Evolutionary conservation across 78 protist genomes (phyloP), one percentile per base, ranked within the genome.

Genomic region (Parvularia atlantis): DNA sequence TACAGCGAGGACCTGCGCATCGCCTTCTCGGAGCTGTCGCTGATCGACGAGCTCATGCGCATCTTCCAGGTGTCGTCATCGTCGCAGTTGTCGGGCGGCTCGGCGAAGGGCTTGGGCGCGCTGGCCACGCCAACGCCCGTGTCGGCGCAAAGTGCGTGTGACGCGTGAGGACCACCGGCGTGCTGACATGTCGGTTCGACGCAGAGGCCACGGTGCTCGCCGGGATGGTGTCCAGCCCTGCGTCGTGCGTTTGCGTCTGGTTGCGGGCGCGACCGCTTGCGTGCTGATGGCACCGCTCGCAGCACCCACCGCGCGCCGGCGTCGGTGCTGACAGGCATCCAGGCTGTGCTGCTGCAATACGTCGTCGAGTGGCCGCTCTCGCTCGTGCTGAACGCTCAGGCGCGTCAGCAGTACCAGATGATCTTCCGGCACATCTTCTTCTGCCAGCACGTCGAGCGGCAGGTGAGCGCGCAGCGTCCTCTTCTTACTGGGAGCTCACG

Each of bases 281-380:
- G n/a, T 40, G n/a, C 36, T n/a, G n/a, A n/a, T n/a, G n/a, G n/a
- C n/a, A n/a, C n/a, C 4, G 43, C 33, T 4, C 36, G 19, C 19
- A 9, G 4, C 22, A 4, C 6, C 4, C 4, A 1, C 26, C 53
- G 26, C 26, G 53, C 53, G 53, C 53, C 1, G 53, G 24, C 1
- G 53, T 1, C 2, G 26, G 4, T n/a, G n/a, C n/a, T n/a, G 2
- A 67, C 76, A 2, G 92, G 89, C 9, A n/a, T 81, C 13, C 88
- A 88, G 35, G 84, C 89, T 20, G 63, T 88, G 24, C 68, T 89
- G 1, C 65, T 88, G 4, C 85, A 84, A 50, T 88, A 78, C 43
- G 52, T 68, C 30, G 90, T 88, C 35, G 56, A 24, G 11, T 90
- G 90, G 89, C 95, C 95, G 2, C 31, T 88, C 30, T 85, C 88